Base-by-base conservation (phyloP, 2,329 filamentous ascomycete genomes). In the Huntiella bhutanensis region DNA sequence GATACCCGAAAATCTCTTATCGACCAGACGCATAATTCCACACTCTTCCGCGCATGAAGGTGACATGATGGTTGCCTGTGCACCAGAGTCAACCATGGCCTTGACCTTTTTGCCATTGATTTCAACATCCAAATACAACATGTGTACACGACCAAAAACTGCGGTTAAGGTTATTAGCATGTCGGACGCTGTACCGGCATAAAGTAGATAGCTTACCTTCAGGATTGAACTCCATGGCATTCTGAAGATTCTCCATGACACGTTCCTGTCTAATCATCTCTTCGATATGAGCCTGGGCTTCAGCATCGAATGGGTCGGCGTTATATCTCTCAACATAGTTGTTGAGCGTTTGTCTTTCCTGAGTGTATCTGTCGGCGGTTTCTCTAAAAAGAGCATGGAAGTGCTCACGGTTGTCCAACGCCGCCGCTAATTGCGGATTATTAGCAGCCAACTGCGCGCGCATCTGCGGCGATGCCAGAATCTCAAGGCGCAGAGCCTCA, bases 21-120 rank as follows among this genome's bases (percentile, higher is more conserved):
- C 91, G 47, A 98, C 83, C 11, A 98, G 74, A 42, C 88, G 81
- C 82, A 94, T 94, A 61, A 98, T 96, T 55, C 85, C 85, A 58
- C 91, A 98, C 6, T 77, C 73, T 58, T 93, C 83, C 19, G 91
- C 91, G 57, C 86, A 95, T 17, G 77, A 71, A 4, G 91, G 91
- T 4, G 88, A 96, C 91, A 98, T 98, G 66, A 98, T 95, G 44
- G 91, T 98, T 19, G 88, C 86, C 64, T 98, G 91, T 17, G 91
- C 91, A 51, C 91, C 91, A 2, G 91, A 96, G 61, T 98, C 91
- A 50, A 98, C 91, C 54, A 98, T 81, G 2, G 88, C 91, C 66
- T 95, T 96, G 55, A 98, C 80, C 49, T 82, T 83, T 55, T 84
- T 74, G 10, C 83, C 81, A 61, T 98, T 98, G 55, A 98, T 91